Evolutionary conservation across 345 rosid species (phyloP).

Genomic region (Camelina laxa): DNA sequence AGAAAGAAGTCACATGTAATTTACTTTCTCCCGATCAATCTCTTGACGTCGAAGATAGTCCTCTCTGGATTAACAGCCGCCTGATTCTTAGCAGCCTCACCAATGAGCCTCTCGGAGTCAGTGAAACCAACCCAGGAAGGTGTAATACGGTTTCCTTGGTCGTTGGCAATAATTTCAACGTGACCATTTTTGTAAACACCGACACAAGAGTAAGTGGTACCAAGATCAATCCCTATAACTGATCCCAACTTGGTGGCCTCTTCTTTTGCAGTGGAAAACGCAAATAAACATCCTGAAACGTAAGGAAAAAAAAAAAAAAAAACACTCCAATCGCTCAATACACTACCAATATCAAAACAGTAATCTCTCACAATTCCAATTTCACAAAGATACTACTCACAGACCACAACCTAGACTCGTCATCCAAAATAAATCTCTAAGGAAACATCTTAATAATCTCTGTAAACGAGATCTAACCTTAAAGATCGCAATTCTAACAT

Average conservation of each 20-base stretch:
- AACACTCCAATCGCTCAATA: neutral
- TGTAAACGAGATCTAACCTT: conserved; percentile 26
- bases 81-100: conserved; percentile 91
- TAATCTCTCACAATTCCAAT: neutral
- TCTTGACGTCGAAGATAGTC: conserved; percentile 60
- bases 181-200: conserved; percentile 65
- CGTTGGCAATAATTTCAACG: conserved; percentile 65
- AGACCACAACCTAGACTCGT: neutral
- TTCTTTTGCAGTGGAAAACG: conserved; percentile 59
- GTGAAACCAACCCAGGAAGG: conserved; percentile 69
- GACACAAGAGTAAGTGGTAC: conserved; percentile 48
- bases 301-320: neutral
- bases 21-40: conserved; percentile 63
- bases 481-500: neutral
- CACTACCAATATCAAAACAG: neutral
- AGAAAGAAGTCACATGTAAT: neutral
- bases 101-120: conserved; percentile 64
- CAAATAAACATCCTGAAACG: conserved; percentile 53
- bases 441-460: neutral
- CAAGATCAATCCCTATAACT: conserved; percentile 64
- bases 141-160: conserved; percentile 68
- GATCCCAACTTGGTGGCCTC: conserved; percentile 62
- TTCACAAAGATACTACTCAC: neutral
- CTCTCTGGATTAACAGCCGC: conserved; percentile 64
- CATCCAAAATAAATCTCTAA: neutral